Base-by-base conservation (phyloP, 2,329 filamentous ascomycete genomes). In the Hysterium pulicare region DNA sequence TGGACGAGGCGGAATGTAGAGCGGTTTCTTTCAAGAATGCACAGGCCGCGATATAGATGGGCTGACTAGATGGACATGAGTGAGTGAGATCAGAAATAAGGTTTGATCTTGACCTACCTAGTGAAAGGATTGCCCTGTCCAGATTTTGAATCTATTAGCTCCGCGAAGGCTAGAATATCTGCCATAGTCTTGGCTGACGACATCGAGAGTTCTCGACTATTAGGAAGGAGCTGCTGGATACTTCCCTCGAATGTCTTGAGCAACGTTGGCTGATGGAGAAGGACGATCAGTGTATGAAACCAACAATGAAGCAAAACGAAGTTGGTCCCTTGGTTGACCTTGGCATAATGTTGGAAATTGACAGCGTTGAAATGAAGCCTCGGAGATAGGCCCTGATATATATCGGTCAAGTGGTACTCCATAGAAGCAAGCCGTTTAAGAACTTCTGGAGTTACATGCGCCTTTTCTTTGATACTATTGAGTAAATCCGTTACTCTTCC, bases 161-260 rank as follows among this genome's bases (percentile, higher is more conserved):
- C 87, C 0, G 88, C 87, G 63, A 94, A 94, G 1, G 86, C 84
- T 7, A 94, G 69, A 13, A 95, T 95, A 55, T 95, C 89, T 24
- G 87, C 88, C 46, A 95, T 93, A 0, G 89, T 94, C 70, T 94
- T 95, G 10, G 89, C 90, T 19, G 87, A 91, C 11, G 86, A 90
- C 84, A 91, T 90, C 46, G 86, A 88, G 4, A 82, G 58, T 61
- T 93, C 87, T 42, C 87, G 82, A 50, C 87, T 93, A 58, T 93
- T 87, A 0, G 85, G 81, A 28, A 89, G 81, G 1, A 95, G 73
- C 42, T 89, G 84, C 38, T 87, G 76, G 40, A 86, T 83, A 17
- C 73, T 72, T 2, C 78, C 80, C 51, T 82, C 81, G 43, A 93
- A 90, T 0, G 86, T 87, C 36, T 88, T 86, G 40, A 95, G 71